Evolutionary conservation across 2,329 filamentous ascomycete species (phyloP).

Genomic region (Claviceps sp.): DNA sequence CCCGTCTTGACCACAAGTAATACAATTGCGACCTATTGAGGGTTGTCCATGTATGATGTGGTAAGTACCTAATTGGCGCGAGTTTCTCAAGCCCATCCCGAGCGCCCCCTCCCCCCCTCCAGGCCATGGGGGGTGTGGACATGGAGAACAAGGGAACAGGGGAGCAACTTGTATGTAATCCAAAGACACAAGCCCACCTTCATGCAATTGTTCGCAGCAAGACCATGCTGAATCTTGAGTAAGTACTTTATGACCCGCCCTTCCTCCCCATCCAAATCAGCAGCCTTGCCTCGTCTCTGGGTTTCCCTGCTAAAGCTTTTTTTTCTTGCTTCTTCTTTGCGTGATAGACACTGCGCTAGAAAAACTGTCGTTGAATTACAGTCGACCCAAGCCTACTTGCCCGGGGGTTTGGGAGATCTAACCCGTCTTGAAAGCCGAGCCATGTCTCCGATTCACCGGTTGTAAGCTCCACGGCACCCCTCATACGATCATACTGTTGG

Average conservation of each 20-base stretch:
- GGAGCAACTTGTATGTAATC: not conserved
- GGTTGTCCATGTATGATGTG: not conserved
- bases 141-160: conserved; percentile 2
- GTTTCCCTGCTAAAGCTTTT: not conserved
- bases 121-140: not conserved
- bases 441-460: conserved; percentile 1
- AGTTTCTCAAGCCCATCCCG: not conserved
- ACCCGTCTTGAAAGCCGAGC: not conserved
- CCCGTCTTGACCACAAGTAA: not conserved
- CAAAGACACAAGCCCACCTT: conserved; percentile 2
- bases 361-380: not conserved
- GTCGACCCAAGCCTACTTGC: not conserved
- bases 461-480: not conserved
- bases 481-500: not conserved
- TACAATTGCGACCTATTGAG: not conserved
- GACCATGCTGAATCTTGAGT: not conserved
- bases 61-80: not conserved
- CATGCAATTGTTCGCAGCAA: not conserved
- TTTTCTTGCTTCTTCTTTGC: not conserved
- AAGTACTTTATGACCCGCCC: conserved; percentile 17
- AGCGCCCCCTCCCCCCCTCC: not conserved
- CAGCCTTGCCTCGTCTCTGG: not conserved
- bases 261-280: conserved; percentile 9
- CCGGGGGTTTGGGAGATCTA: not conserved
- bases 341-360: not conserved